A percentile compares a stretch with the other conserved stretches of the same genome.
These are phyloP conservation scores for Cladobotryum protrusum DNA, from an alignment of 2,329 filamentous ascomycete genomes.

Conservation along the genomic window DNA sequence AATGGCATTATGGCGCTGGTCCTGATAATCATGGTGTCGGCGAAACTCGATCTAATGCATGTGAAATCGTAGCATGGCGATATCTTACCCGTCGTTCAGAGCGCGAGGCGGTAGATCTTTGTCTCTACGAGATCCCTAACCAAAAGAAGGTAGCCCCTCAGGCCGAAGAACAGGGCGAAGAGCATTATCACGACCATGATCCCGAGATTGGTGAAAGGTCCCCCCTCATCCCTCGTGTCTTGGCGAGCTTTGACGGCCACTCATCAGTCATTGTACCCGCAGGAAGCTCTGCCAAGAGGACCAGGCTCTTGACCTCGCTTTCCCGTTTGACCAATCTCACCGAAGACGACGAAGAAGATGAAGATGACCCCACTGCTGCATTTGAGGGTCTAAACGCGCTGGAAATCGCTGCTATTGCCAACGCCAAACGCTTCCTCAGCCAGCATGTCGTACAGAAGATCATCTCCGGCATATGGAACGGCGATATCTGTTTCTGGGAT, in stretches of 20 bases:
- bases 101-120: constrained; percentile 66
- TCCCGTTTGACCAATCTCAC: constrained; percentile 44
- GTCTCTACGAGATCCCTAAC: constrained; percentile 64
- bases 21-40: constrained; percentile 60
- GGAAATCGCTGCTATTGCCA: constrained; percentile 75
- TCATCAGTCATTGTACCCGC: constrained; percentile 18
- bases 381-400: constrained; percentile 80
- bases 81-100: constrained; percentile 67
- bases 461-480: constrained; percentile 78
- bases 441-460: constrained; percentile 77
- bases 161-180: constrained; percentile 6
- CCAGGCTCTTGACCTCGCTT: constrained; percentile 47
- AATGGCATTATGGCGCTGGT: constrained; percentile 64
- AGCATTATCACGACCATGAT: constrained; percentile 15
- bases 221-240: constrained; percentile 37
- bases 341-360: constrained; percentile 33
- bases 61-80: constrained; percentile 76
- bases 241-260: constrained; percentile 19
- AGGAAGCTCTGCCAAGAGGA: constrained; percentile 39
- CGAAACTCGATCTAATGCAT: constrained; percentile 64
- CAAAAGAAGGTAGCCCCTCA: constrained; percentile 17
- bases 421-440: constrained; percentile 78
- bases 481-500: constrained; percentile 84
- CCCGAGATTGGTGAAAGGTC: constrained; percentile 44
- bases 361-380: constrained; percentile 59